phyloP scores from a whole-genome alignment of 2,329 filamentous ascomycete species.

The Macroventuria anomochaeta region DNA sequence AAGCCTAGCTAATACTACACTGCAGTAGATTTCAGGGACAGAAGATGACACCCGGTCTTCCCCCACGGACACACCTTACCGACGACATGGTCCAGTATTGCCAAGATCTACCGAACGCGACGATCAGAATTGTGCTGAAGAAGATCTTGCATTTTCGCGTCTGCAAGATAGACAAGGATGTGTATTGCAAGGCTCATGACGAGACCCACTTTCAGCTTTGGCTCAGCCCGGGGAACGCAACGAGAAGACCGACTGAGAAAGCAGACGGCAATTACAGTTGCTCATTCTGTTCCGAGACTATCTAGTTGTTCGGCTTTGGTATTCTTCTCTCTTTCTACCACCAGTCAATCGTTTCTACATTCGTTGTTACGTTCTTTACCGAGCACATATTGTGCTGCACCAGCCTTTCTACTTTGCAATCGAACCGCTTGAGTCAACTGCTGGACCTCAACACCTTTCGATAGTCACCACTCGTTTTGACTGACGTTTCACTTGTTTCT shows the following conservation, averaged over 20 bases:
- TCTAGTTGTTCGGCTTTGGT: not conserved
- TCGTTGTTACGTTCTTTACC: not conserved
- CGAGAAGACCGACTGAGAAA: not conserved
- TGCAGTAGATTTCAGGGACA: not conserved
- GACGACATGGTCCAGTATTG: slow-evolving; percentile 3
- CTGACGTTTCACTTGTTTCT: slow-evolving; percentile 13
- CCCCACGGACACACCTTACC: not conserved
- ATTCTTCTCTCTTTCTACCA: not conserved
- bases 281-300: not conserved
- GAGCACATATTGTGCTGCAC: slow-evolving; percentile 3
- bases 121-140: slow-evolving; percentile 5
- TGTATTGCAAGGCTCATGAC: not conserved
- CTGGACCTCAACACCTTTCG: not conserved
- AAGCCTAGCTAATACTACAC: slow-evolving; percentile 1
- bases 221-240: not conserved
- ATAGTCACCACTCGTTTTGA: slow-evolving; percentile 35
- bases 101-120: slow-evolving; percentile 3
- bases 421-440: not conserved
- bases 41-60: not conserved
- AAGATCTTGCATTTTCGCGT: slow-evolving; percentile 1
- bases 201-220: slow-evolving; percentile 1
- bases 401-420: not conserved
- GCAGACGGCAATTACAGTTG: not conserved
- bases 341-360: not conserved
- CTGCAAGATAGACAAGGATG: slow-evolving; percentile 11